Evolutionary conservation across 2,329 filamentous ascomycete genomes (phyloP), one percentile per base, ranked within the genome.

Genomic region (Diaporthe sp.): DNA sequence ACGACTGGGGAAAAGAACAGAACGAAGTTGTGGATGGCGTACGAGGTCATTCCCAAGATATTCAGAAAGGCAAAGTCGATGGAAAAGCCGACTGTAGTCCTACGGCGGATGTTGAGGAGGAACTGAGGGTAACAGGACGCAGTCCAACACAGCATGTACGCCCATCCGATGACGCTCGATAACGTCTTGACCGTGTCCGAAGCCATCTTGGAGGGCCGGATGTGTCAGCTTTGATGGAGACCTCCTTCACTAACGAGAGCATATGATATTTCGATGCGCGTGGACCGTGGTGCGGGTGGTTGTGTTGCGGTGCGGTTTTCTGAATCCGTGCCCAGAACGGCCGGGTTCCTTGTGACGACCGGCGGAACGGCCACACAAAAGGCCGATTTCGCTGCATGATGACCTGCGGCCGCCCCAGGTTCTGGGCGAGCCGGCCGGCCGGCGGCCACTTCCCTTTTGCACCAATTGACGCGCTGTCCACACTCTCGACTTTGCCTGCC

Each of bases 61-160:
- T 72, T 72, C 27, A 72, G 61, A 1, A 72, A 30, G 50, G 61
- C 27, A 32, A 72, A 72, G 71, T 72, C 71, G 39, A 72, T 72
- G 39, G 71, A 72, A 25, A 72, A 72, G 10, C 71, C 71, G 15
- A 53, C 50, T 1, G 71, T 72, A 5, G 59, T 72, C 13, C 27
- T 58, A 51, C 71, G 71, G 51, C 71, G 71, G 44, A 61, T 53
- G 61, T 72, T 72, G 37, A 72, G 71, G 17, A 72, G 17, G 50
- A 25, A 27, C 47, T 72, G 71, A 19, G 71, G 71, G 59, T 72
- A 72, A 27, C 27, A 72, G 1, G 71, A 72, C 1, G 71, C 61
- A 0, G 71, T 72, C 71, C 71, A 72, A 27, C 71, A 72, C 19
- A 72, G 71, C 71, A 72, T 68, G 61, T 72, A 72, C 1, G 71